Base-by-base conservation (phyloP, 75 land plant species). In the Picea sitchensis region DNA sequence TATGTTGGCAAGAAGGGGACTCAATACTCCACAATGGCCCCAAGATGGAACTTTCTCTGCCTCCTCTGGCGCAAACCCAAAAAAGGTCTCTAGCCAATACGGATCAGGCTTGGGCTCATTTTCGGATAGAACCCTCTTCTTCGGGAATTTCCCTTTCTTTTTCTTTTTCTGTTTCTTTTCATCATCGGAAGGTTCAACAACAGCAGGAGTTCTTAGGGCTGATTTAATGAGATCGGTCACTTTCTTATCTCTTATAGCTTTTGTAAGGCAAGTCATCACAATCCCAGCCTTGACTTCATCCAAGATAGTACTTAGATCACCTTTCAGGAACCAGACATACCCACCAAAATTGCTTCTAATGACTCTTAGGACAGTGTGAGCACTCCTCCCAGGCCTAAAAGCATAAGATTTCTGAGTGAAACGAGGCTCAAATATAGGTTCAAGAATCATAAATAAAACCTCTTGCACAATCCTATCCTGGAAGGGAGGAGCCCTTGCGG, bases 61-160 rank as follows among this genome's bases (percentile, higher is more conserved):
- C 63, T 94, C 96, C 61, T 88, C 82, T 0, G 96, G 96, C 4
- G 92, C 94, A 80, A 94, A 92, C 63, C 76, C 80, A 59, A 87
- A 90, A 80, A 94, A 90, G 17, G 87, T 88, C 62, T 93, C 86
- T 67, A 94, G 76, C 96, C 96, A 94, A 77, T 88, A 92, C 0
- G 94, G 96, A 63, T 91, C 92, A 4, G 93, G 96, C 73, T 92
- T 94, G 5, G 92, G 91, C 88, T 92, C 93, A 76, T 91, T 82
- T 57, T 85, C 91, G 5, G 78, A 80, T 75, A 92, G 36, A 36
- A 85, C 61, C 85, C 84, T 91, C 89, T 90, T 91, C 84, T 78
- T 88, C 62, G 83, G 85, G 4, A 65, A 47, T 73, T 77, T 72
- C 76, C 80, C 81, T 61, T 57, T 82, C 83, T 90, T 85, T 76